Evolutionary conservation across 495 filamentous ascomycete species (phyloP).

Genomic region (Tricharina praecox): DNA sequence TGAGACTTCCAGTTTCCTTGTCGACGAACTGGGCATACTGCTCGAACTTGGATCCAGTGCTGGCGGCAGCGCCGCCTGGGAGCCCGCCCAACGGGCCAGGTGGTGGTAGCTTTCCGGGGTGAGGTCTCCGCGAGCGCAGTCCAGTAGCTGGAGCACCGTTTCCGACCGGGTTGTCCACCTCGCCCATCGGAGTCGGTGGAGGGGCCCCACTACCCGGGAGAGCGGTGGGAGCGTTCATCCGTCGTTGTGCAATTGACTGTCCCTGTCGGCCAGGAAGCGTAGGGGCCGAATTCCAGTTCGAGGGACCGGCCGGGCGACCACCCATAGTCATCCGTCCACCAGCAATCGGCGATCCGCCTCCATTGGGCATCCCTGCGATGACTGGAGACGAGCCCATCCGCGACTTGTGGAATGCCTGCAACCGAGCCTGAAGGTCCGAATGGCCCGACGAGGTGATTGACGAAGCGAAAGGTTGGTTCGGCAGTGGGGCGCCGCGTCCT

Average conservation of each 20-base stretch:
- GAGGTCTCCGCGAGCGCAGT: background rate
- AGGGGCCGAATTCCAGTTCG: constrained; percentile 39
- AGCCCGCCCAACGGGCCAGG: constrained; percentile 10
- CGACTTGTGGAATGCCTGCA: constrained; percentile 58
- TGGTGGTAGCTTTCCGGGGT: constrained; percentile 1
- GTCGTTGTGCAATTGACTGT: constrained; percentile 33
- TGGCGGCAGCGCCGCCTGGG: constrained; percentile 43
- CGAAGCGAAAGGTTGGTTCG: no score
- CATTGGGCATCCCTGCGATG: constrained; percentile 18
- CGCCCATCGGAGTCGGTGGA: constrained; percentile 1
- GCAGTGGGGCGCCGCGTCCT: no score
- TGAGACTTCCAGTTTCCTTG: constrained; percentile 73
- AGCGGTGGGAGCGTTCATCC: constrained; percentile 18
- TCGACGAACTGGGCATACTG: constrained; percentile 89
- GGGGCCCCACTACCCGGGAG: constrained; percentile 12
- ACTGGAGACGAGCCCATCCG: constrained; percentile 38
- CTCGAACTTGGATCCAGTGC: no score
- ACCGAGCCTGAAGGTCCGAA: constrained; percentile 58
- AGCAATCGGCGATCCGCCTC: constrained; percentile 9
- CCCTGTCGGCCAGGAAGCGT: constrained; percentile 23
- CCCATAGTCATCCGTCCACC: constrained; percentile 13
- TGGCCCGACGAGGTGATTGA: no score
- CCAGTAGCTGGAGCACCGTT: background rate
- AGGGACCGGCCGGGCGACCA: constrained; percentile 27
- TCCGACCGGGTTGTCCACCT: background rate